Evolutionary conservation across 2,329 filamentous ascomycete species (phyloP).

Genomic region (Diaporthe ilicicola): DNA sequence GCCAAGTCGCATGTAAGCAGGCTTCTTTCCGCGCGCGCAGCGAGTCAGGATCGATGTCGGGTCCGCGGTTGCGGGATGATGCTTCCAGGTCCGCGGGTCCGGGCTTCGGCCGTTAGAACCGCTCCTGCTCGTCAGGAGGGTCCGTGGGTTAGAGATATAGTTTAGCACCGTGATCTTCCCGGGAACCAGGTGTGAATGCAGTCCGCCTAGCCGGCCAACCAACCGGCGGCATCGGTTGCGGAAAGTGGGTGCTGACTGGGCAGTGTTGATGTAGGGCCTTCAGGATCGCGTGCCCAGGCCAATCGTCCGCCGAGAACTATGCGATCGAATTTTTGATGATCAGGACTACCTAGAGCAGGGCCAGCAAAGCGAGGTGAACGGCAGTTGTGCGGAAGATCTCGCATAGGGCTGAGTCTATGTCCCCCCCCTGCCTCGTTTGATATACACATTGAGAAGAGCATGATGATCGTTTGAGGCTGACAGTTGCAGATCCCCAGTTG

Average conservation of each 20-base stretch:
- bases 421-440: slow-evolving; percentile 6
- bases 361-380: neutral
- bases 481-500: neutral
- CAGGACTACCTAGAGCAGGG: neutral
- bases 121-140: neutral
- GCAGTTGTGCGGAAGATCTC: neutral
- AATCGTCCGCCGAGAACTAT: too few relatives aligned
- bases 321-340: neutral
- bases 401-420: neutral
- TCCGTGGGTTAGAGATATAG: slow-evolving; percentile 20
- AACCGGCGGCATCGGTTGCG: neutral
- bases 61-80: neutral
- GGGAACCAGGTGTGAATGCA: slow-evolving; percentile 1
- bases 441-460: neutral
- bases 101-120: neutral
- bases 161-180: slow-evolving; percentile 11
- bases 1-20: neutral
- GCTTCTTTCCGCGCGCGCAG: slow-evolving; percentile 4
- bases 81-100: neutral
- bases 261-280: neutral
- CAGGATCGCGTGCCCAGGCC: neutral
- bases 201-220: neutral
- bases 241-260: neutral
- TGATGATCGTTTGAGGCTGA: neutral
- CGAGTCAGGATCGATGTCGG: slow-evolving; percentile 6